Base-by-base conservation (phyloP, 139 green algal species). In the Deuterostichococcus epilithicus region DNA sequence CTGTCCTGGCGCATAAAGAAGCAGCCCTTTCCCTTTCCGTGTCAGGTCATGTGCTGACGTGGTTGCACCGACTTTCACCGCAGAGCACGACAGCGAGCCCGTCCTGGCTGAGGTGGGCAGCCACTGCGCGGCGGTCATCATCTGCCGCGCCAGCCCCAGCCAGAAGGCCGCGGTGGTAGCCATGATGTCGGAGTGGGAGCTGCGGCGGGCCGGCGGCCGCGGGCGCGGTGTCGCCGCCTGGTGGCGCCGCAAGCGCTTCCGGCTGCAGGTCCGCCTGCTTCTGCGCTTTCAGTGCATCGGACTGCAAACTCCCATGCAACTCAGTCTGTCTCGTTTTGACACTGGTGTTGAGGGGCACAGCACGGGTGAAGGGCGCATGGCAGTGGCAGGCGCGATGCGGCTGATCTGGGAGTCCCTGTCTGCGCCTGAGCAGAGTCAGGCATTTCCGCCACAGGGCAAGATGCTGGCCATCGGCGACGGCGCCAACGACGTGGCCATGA, bases 401-500 rank as follows among this genome's bases (percentile, higher is more conserved):
- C n/a, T n/a, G n/a, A n/a, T n/a, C n/a, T n/a, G n/a, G n/a, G n/a
- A n/a, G n/a, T n/a, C n/a, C n/a, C n/a, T n/a, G n/a, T n/a, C n/a
- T n/a, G n/a, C n/a, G n/a, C n/a, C n/a, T n/a, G n/a, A n/a, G n/a
- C n/a, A n/a, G n/a, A n/a, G n/a, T n/a, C n/a, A n/a, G n/a, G n/a
- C n/a, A n/a, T n/a, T n/a, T n/a, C n/a, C n/a, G 42, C 10, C 13
- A 52, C 52, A 82, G 69, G 81, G 80, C 37, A 91, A 94, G 15
- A 99, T 97, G 80, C 90, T 99, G 39, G 91, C 88, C 76, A 98
- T 99, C 28, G 96, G 96, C 2, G 96, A 99, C 81, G 96, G 96
- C 47, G 96, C 96, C 66, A 99, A 99, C 73, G 96, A 99, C 80
- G 96, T 99, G 65, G 92, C 92, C 76, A 99, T 99, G 96, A 80